Base-by-base conservation (phyloP, 805 yeast species). In the Wickerhamomyces queroliae region DNA sequence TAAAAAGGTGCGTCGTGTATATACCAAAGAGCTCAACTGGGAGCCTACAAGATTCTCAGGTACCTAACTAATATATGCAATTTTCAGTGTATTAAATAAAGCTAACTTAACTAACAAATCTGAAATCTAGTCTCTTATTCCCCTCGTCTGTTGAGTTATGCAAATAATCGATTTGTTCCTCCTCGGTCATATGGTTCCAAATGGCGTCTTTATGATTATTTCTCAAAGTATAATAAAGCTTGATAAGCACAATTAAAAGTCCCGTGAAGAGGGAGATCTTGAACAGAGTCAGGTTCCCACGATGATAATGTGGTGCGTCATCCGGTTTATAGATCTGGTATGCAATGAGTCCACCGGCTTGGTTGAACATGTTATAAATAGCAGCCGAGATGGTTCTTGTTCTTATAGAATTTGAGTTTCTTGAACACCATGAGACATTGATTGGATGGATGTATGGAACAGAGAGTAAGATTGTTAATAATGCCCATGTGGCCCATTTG, bases 361-460 rank as follows among this genome's bases (percentile, higher is more conserved):
- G 89, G 4, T 72, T 75, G 55, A 69, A 72, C 70, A 81, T 79
- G 51, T 82, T 83, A 57, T 74, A 78, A 32, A 81, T 39, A 0
- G 88, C 78, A 0, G 86, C 74, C 8, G 81, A 69, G 4, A 82
- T 75, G 0, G 87, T 72, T 48, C 90, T 63, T 7, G 74, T 63
- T 28, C 77, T 61, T 24, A 83, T 81, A 2, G 81, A 67, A 50
- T 76, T 74, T 8, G 86, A 70, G 49, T 81, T 82, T 28, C 73
- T 55, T 0, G 88, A 79, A 37, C 74, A 70, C 78, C 84, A 75
- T 12, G 74, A 62, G 13, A 75, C 80, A 46, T 72, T 63, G 36
- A 79, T 62, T 2, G 83, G 75, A 52, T 73, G 74, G 25, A 70
- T 60, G 3, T 76, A 70, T 19, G 66, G 64, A 7, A 69, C 71